Conservation (phyloP, 352 stramenopile genomes). For the Phytophthora cryptogea region DNA sequence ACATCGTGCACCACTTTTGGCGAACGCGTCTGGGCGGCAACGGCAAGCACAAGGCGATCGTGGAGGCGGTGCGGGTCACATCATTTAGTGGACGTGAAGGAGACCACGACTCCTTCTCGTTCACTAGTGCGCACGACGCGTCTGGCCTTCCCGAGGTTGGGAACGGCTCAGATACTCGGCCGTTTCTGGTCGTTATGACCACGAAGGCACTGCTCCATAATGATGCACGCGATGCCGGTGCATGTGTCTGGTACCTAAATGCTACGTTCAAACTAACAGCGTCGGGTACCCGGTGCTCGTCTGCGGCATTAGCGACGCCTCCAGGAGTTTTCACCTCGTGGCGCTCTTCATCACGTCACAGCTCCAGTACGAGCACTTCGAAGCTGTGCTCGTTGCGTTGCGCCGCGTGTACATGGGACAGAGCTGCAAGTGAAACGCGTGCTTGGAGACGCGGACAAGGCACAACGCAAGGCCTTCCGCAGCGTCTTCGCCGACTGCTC, state of each 20-base stretch:
- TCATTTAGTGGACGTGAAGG: slow-evolving; percentile 16
- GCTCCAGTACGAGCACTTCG: slow-evolving; percentile 1
- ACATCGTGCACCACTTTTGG: slow-evolving; percentile 12
- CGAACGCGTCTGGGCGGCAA: not conserved
- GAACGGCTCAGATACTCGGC: slow-evolving; percentile 1
- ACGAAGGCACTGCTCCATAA: slow-evolving; percentile 4
- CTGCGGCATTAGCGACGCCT: slow-evolving; percentile 6
- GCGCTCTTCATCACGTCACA: slow-evolving; percentile 10
- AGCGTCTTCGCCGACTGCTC: not conserved
- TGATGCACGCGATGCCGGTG: not conserved
- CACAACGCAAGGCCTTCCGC: not conserved
- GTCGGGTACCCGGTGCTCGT: slow-evolving; percentile 1
- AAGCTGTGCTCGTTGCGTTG: not conserved
- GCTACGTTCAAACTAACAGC: slow-evolving; percentile 4
- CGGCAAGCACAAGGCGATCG: slow-evolving; percentile 4
- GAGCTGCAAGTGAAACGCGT: not conserved
- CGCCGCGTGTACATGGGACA: not conserved
- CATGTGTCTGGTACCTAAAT: not conserved
- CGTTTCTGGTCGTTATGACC: slow-evolving; percentile 6
- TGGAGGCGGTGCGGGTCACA: not conserved
- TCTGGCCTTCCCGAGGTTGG: not conserved
- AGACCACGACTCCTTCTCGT: slow-evolving; percentile 13
- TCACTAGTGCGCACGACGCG: not conserved
- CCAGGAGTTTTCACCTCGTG: not conserved
- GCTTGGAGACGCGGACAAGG: slow-evolving; percentile 6